These are phyloP conservation scores for Leucocoprinus birnbaumii DNA, from an alignment of 768 basidiomycete genomes.

Conservation along the genomic window DNA sequence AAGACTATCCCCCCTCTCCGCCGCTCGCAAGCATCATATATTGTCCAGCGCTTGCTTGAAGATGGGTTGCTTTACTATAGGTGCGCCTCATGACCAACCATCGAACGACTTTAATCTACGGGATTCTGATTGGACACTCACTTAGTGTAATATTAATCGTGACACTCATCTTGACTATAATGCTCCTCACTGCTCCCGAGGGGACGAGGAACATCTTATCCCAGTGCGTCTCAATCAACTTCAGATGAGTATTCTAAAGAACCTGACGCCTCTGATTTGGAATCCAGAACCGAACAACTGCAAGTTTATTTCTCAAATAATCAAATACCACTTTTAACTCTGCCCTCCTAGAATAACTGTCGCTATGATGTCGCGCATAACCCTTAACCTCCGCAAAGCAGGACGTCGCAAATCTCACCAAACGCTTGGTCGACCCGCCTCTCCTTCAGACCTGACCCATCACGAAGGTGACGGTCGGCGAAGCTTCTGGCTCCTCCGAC, in stretches of 20 bases:
- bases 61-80: constrained; percentile 47
- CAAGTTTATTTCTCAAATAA: too few species aligned
- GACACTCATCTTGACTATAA: constrained; percentile 41
- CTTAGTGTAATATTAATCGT: constrained; percentile 42
- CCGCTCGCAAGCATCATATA: constrained; percentile 30
- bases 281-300: constrained; percentile 35
- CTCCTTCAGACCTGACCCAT: too few species aligned
- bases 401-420: constrained; percentile 14
- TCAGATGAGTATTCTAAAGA: not conserved
- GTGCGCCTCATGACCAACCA: constrained; percentile 22
- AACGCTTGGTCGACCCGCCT: not conserved
- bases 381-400: constrained; percentile 50
- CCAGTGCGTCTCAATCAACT: constrained; percentile 33
- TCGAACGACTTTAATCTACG: too few species aligned
- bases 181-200: constrained; percentile 40
- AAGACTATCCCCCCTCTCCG: constrained; percentile 35
- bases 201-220: constrained; percentile 46
- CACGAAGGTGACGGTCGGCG: not conserved
- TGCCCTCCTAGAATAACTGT: constrained; percentile 27
- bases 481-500: not conserved
- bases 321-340: constrained; percentile 2
- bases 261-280: not conserved
- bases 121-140: not conserved
- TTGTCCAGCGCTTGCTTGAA: constrained; percentile 38
- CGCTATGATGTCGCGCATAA: constrained; percentile 67